Percentiles rank a stretch among this genome's conserved stretches.
phyloP scores from a whole-genome alignment of 2,329 filamentous ascomycete species.

The Calonectria hongkongensis region DNA sequence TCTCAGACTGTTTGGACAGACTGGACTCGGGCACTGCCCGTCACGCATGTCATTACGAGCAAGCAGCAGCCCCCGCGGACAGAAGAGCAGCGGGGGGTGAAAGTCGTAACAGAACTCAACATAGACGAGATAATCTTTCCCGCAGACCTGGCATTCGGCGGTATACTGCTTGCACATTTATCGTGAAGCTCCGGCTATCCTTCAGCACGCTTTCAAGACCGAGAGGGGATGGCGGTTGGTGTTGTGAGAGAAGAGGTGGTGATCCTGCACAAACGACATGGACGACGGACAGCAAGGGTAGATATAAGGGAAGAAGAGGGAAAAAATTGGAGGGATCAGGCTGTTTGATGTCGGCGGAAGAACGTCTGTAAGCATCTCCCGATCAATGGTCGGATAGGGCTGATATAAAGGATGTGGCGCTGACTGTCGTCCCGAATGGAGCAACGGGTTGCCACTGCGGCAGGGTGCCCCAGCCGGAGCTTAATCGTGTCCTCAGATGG shows the following conservation, averaged over 20 bases:
- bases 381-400: constrained; percentile 49
- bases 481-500: constrained; percentile 38
- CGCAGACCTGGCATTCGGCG: constrained; percentile 75
- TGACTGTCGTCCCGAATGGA: constrained; percentile 38
- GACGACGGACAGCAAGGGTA: constrained; percentile 41
- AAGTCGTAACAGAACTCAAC: constrained; percentile 73
- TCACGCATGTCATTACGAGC: constrained; percentile 69
- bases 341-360: constrained; percentile 17
- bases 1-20: constrained; percentile 75
- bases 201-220: constrained; percentile 45
- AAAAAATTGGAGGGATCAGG: constrained; percentile 19
- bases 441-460: constrained; percentile 50
- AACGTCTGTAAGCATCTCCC: constrained; percentile 29
- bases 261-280: constrained; percentile 51
- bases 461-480: constrained; percentile 47
- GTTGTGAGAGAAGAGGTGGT: constrained; percentile 41
- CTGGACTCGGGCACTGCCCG: constrained; percentile 74
- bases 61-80: constrained; percentile 66
- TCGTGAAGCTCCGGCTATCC: constrained; percentile 54
- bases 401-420: constrained; percentile 56
- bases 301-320: constrained; percentile 30
- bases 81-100: constrained; percentile 68
- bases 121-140: constrained; percentile 75
- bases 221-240: constrained; percentile 39
- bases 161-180: constrained; percentile 78